Conservation (phyloP, 495 filamentous ascomycete species). For the Penicillium crystallinum region DNA sequence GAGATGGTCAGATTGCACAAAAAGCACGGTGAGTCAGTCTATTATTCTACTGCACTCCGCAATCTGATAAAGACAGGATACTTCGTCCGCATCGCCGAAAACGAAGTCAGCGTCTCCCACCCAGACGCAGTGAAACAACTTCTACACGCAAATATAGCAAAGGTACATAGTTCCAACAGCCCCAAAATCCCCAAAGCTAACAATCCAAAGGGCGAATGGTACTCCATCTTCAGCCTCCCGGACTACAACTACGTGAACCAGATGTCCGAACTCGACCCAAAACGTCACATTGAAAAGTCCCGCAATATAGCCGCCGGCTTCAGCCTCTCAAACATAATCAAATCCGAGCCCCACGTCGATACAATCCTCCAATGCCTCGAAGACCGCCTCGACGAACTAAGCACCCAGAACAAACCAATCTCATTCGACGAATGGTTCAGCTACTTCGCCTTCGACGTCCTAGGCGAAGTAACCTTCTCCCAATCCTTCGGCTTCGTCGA, state of each 20-base stretch:
- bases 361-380: constrained; percentile 26
- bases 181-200: not conserved
- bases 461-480: constrained; percentile 40
- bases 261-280: constrained; percentile 39
- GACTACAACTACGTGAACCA: constrained; percentile 41
- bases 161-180: constrained; percentile 11
- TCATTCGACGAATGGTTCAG: constrained; percentile 43
- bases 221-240: constrained; percentile 29
- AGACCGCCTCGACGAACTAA: constrained; percentile 24
- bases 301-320: constrained; percentile 35
- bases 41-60: not conserved
- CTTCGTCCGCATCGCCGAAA: constrained; percentile 44
- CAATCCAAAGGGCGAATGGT: constrained; percentile 23
- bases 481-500: constrained; percentile 40
- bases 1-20: constrained; percentile 34
- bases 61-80: constrained; percentile 17
- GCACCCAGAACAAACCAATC: constrained; percentile 18
- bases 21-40: constrained; percentile 32
- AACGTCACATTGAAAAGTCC: constrained; percentile 26
- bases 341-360: constrained; percentile 37
- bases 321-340: constrained; percentile 36
- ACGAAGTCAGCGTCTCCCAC: constrained; percentile 47
- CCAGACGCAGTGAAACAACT: constrained; percentile 37
- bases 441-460: constrained; percentile 44
- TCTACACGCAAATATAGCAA: constrained; percentile 22